These are phyloP conservation scores for Nannochloris sp. DNA, from an alignment of 139 green algal species.

Conservation along the genomic window DNA sequence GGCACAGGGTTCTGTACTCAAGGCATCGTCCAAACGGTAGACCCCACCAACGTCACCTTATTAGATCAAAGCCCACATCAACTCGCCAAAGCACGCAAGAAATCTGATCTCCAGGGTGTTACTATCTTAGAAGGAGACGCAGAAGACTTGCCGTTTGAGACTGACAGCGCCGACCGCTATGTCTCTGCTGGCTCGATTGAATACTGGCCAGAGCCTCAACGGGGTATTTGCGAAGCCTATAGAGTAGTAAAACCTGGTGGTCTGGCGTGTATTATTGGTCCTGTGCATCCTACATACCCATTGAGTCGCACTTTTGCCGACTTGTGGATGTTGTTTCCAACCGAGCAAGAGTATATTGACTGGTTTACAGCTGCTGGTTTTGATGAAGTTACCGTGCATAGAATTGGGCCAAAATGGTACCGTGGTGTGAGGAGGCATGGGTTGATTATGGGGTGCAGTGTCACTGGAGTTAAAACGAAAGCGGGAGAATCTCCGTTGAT, in stretches of 20 bases:
- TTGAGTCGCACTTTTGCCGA: slow-evolving; percentile 82
- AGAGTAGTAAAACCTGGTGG: slow-evolving; percentile 86
- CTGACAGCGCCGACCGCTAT: slow-evolving; percentile 87
- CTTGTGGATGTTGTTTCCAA: slow-evolving; percentile 96
- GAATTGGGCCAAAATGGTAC: slow-evolving; percentile 94
- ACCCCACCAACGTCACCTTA: slow-evolving; percentile 79
- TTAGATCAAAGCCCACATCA: slow-evolving; percentile 93
- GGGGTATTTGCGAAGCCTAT: slow-evolving; percentile 65
- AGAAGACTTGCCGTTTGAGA: slow-evolving; percentile 84
- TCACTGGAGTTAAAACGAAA: slow-evolving; percentile 80
- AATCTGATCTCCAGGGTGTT: slow-evolving; percentile 75
- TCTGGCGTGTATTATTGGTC: slow-evolving; percentile 86
- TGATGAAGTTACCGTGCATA: slow-evolving; percentile 79
- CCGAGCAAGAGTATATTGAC: slow-evolving; percentile 89
- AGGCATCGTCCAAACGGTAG: slow-evolving; percentile 59
- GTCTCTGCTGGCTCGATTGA: slow-evolving; percentile 83
- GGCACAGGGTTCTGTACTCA: slow-evolving; percentile 92
- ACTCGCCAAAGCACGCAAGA: slow-evolving; percentile 80
- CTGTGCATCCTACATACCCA: slow-evolving; percentile 84
- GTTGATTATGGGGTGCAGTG: slow-evolving; percentile 96
- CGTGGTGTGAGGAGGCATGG: slow-evolving; percentile 84
- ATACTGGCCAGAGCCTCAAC: slow-evolving; percentile 85
- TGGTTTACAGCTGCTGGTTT: slow-evolving; percentile 94
- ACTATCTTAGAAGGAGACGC: slow-evolving; percentile 94
- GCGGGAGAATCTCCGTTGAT: slow-evolving; percentile 63